These are phyloP conservation scores for Gypsophila paniculata DNA, from an alignment of 179 eudicot genomes.

Conservation along the genomic window DNA sequence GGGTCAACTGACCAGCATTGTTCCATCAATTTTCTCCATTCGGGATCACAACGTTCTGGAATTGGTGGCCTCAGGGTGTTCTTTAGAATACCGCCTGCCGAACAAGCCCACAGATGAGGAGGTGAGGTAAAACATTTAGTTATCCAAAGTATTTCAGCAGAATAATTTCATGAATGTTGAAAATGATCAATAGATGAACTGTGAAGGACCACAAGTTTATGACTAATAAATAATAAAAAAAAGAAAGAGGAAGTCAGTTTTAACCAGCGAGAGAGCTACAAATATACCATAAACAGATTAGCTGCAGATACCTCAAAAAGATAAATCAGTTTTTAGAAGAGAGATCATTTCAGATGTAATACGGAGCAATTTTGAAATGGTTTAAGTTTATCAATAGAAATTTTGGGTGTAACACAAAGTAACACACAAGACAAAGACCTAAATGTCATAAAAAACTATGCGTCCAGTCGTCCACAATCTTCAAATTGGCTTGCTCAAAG, in stretches of 20 bases:
- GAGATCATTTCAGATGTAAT: too few relatives aligned
- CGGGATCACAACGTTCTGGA: conserved; percentile 70
- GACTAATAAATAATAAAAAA: background rate
- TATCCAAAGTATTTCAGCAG: background rate
- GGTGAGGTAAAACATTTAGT: background rate
- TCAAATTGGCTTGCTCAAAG: background rate
- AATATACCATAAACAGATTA: too few relatives aligned
- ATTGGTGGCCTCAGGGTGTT: conserved; percentile 74
- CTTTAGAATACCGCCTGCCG: conserved; percentile 76
- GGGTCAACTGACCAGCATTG: conserved; percentile 86
- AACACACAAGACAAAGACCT: conserved; percentile 6
- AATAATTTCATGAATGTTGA: background rate
- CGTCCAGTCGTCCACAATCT: background rate
- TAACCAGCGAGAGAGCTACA: too few relatives aligned
- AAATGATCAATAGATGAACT: background rate
- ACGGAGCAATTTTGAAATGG: too few relatives aligned
- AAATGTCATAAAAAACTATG: background rate
- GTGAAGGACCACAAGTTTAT: background rate
- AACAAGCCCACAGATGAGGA: conserved; percentile 1
- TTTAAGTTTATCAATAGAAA: too few relatives aligned
- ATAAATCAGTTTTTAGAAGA: too few relatives aligned
- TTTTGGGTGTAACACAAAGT: background rate
- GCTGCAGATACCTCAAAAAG: too few relatives aligned
- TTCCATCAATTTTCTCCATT: conserved; percentile 83
- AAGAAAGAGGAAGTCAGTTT: background rate